Percentiles rank a stretch among this genome's conserved stretches.
Conservation (phyloP, 2,329 filamentous ascomycete species). For the Ophiocordyceps camponoti-rufipedis region DNA sequence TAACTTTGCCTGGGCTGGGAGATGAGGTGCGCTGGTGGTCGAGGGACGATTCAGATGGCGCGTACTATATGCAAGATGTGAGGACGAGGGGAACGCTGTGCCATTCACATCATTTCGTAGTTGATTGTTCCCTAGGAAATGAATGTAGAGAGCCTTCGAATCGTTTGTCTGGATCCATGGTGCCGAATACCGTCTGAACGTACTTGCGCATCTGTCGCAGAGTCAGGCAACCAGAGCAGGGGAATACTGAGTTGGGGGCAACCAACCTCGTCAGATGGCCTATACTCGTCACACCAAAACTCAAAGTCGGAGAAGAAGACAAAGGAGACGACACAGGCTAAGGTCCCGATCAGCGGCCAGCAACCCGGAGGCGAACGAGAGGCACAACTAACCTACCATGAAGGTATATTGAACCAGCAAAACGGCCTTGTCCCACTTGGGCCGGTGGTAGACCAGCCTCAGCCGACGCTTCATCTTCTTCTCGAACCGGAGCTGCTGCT, state of each 20-base stretch:
- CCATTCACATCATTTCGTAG: conserved; percentile 4
- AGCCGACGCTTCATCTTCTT: conserved; percentile 59
- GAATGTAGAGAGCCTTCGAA: conserved; percentile 13
- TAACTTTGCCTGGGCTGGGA: conserved; percentile 36
- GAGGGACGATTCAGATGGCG: background rate
- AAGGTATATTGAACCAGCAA: conserved; percentile 45
- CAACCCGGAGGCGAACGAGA: background rate
- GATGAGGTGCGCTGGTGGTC: conserved; percentile 7
- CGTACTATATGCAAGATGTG: background rate
- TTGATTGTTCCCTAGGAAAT: conserved; percentile 6
- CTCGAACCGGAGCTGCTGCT: conserved; percentile 63
- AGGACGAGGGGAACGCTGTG: no score
- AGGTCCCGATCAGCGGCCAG: background rate
- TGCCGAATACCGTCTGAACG: conserved; percentile 19
- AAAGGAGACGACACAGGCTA: conserved; percentile 17
- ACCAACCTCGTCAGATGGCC: conserved; percentile 21
- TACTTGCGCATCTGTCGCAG: conserved; percentile 15
- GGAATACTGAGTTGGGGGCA: background rate
- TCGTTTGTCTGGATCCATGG: conserved; percentile 21
- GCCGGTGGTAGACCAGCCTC: conserved; percentile 40
- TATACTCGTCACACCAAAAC: conserved; percentile 23
- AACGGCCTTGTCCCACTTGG: conserved; percentile 45
- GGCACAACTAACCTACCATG: conserved; percentile 30
- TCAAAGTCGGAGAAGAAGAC: conserved; percentile 24
- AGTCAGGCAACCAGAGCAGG: background rate